These are phyloP conservation scores for Epichloe hybrida DNA, from an alignment of 2,329 filamentous ascomycete species.

Conservation along the genomic window DNA sequence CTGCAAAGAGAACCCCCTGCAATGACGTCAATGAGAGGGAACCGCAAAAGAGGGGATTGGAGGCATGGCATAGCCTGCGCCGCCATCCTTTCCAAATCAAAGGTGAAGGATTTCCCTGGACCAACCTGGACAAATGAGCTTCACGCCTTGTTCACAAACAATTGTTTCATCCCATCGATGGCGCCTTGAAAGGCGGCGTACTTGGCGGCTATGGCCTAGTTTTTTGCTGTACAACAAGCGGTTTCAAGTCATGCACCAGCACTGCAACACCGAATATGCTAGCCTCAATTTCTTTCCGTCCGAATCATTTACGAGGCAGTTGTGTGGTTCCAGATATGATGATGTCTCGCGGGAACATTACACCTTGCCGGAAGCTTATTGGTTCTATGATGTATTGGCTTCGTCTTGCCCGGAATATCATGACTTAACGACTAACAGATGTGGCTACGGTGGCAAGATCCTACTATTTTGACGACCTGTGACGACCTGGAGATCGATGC, in stretches of 20 bases:
- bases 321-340: not conserved
- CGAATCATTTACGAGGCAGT: not conserved
- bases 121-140: not conserved
- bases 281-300: not conserved
- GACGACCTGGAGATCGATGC: not conserved
- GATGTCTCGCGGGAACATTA: not conserved
- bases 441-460: not conserved
- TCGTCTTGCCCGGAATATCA: slow-evolving; percentile 20
- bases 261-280: not conserved
- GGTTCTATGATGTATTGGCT: slow-evolving; percentile 25
- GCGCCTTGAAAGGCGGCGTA: not conserved
- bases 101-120: not conserved
- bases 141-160: not conserved
- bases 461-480: not conserved
- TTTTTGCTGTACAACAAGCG: slow-evolving; percentile 1
- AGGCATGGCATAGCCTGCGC: not conserved
- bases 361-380: not conserved
- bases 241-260: slow-evolving; percentile 6
- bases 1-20: too few species aligned
- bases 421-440: not conserved
- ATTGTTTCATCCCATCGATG: not conserved
- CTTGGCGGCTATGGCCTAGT: not conserved
- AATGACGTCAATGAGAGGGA: not conserved
- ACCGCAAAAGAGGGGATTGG: not conserved
- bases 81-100: not conserved